phyloP scores from a whole-genome alignment of 306 rosid genomes.

The Ormosia emarginata region DNA sequence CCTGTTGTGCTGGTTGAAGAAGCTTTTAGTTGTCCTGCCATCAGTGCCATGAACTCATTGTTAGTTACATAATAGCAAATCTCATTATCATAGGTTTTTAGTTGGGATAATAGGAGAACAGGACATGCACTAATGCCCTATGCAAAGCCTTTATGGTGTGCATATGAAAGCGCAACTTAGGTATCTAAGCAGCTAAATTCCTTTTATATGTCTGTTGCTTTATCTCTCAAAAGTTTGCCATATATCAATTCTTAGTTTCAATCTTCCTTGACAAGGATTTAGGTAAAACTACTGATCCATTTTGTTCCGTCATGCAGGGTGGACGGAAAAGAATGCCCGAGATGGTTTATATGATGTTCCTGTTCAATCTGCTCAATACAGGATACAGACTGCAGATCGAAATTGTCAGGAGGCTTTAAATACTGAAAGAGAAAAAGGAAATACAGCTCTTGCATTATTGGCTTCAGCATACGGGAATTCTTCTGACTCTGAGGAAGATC shows the following conservation, averaged over 20 bases:
- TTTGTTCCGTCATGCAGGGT: constrained; percentile 40
- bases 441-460: constrained; percentile 85
- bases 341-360: constrained; percentile 41
- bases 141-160: background rate
- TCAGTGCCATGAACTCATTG: background rate
- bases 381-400: constrained; percentile 30
- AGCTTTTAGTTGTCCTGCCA: constrained; percentile 11
- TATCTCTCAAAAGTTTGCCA: background rate
- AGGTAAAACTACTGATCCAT: constrained; percentile 12
- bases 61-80: background rate
- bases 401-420: constrained; percentile 33
- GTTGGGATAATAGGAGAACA: constrained; percentile 13
- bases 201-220: background rate
- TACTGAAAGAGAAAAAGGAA: constrained; percentile 40
- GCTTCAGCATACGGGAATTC: constrained; percentile 85
- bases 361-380: constrained; percentile 40
- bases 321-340: constrained; percentile 36
- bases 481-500: constrained; percentile 89
- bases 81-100: background rate
- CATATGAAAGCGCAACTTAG: background rate
- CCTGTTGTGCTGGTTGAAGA: constrained; percentile 3
- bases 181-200: background rate
- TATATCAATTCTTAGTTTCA: background rate
- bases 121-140: background rate
- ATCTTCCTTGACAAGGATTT: constrained; percentile 10